Conservation (phyloP, 441 rosid genomes). For the Pelargonium cotyledonis region DNA sequence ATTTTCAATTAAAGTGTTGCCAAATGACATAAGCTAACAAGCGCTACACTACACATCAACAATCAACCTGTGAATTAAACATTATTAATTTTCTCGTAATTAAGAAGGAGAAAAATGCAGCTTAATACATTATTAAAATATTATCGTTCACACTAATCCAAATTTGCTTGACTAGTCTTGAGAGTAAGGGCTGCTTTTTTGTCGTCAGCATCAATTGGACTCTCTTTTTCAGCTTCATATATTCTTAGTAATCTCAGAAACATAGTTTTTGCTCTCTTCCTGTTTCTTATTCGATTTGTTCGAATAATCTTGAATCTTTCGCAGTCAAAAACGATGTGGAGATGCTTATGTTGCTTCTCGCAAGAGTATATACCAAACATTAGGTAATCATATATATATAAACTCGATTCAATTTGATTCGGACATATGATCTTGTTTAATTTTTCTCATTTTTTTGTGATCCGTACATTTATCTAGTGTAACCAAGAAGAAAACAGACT, state of each 20-base stretch:
- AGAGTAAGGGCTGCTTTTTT: background rate
- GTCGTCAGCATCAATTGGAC: background rate
- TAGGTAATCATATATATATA: conserved; percentile 15
- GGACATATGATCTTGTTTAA: background rate
- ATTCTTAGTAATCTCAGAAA: background rate
- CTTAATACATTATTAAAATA: too few species aligned
- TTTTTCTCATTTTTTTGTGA: background rate
- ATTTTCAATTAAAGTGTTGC: conserved; percentile 18
- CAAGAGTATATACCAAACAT: conserved; percentile 14
- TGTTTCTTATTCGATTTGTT: background rate
- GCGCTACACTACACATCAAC: conserved; percentile 17
- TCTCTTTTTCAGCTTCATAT: background rate
- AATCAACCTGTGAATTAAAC: background rate
- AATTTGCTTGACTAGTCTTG: background rate
- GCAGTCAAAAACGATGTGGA: conserved; percentile 23
- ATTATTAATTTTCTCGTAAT: background rate
- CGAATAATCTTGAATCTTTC: background rate
- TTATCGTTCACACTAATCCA: background rate
- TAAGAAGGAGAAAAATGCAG: too few species aligned
- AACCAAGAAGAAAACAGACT: conserved; percentile 25
- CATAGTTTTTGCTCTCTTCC: background rate
- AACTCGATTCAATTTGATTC: background rate
- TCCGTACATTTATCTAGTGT: conserved; percentile 14
- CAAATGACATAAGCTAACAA: conserved; percentile 12
- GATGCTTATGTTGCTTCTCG: conserved; percentile 23